Conservation (phyloP, 2,329 filamentous ascomycete species). For the Immersiporthe knoxdaviesiana region DNA sequence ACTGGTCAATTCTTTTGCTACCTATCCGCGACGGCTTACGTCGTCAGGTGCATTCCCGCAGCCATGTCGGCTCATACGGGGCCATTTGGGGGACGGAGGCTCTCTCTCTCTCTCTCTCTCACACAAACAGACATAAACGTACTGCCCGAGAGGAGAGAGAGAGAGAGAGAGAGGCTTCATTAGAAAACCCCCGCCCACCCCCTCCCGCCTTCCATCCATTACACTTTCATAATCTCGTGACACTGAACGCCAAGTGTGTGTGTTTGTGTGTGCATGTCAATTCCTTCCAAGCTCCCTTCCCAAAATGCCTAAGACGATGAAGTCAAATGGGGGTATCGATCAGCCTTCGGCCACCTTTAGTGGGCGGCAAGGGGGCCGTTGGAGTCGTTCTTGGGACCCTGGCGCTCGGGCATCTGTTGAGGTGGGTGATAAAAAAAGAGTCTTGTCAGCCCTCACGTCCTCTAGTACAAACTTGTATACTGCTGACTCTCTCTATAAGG, state of each 20-base stretch:
- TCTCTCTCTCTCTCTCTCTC: no score
- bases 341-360: conserved; percentile 38
- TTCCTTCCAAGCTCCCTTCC: conserved; percentile 11
- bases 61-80: neutral
- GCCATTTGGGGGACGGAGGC: neutral
- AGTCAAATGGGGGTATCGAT: conserved; percentile 29
- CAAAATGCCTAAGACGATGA: conserved; percentile 13
- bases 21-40: conserved; percentile 7
- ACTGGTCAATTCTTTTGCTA: conserved; percentile 14
- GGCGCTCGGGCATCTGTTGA: conserved; percentile 54
- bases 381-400: conserved; percentile 58
- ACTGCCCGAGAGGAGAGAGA: no score
- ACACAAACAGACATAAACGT: neutral
- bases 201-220: neutral
- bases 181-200: no score
- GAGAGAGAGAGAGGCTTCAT: neutral
- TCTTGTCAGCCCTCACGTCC: conserved; percentile 22
- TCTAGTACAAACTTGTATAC: no score
- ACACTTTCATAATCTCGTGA: conserved; percentile 12
- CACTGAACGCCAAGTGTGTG: conserved; percentile 17
- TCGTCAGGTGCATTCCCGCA: conserved; percentile 1
- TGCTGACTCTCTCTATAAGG: neutral
- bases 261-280: neutral
- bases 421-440: neutral
- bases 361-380: conserved; percentile 48